A percentile compares a stretch with the other conserved stretches of the same genome.
Evolutionary conservation across 23 red algal species (phyloP).

Genomic region (Gracilaria domingensis): DNA sequence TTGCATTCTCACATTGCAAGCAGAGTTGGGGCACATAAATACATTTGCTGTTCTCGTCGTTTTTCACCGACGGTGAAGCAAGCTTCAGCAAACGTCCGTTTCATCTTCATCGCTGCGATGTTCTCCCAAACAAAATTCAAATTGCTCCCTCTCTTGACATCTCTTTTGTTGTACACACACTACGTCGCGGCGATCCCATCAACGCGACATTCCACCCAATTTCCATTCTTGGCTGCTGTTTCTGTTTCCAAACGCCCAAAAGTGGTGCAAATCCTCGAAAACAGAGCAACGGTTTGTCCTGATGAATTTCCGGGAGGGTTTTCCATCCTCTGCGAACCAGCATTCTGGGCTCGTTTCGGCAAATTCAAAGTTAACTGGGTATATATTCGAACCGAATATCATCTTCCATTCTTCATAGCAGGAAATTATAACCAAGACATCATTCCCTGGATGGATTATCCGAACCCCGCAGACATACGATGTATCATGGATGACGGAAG

Average conservation of each 20-base stretch:
- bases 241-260: conserved; percentile 8
- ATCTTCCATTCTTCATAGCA: conserved; percentile 41
- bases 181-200: neutral
- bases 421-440: conserved; percentile 33
- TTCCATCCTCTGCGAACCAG: conserved; percentile 39
- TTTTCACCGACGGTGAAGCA: neutral
- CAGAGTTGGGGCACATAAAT: neutral
- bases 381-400: conserved; percentile 46
- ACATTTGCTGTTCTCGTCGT: neutral
- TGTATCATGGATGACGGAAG: conserved; percentile 25
- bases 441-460: conserved; percentile 35
- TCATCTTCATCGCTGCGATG: neutral
- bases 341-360: conserved; percentile 17
- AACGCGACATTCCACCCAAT: neutral
- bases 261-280: conserved; percentile 25
- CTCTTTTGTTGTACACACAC: neutral
- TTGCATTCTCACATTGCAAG: neutral
- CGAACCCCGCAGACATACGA: conserved; percentile 14
- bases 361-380: conserved; percentile 26
- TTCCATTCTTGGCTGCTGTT: conserved; percentile 38
- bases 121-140: neutral
- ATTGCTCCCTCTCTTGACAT: neutral
- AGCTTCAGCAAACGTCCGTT: too few species aligned
- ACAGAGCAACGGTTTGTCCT: conserved; percentile 30
- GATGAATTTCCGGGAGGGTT: conserved; percentile 34